Evolutionary conservation across 106 monocot species (phyloP), one percentile per base, ranked within the genome.

Genomic region (Apostasia shenzhenica): DNA sequence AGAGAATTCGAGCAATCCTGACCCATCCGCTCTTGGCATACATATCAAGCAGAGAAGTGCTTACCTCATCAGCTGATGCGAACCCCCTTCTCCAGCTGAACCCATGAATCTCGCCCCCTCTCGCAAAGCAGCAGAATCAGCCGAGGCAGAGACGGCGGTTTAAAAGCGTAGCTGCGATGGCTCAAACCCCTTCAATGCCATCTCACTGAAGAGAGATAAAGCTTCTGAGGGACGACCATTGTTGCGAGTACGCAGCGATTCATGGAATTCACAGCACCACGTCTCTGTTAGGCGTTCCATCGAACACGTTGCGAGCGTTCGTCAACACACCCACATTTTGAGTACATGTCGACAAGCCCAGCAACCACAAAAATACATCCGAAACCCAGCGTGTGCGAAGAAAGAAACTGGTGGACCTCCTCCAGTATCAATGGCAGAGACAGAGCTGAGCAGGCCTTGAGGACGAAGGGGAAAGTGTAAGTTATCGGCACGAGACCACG

Each of bases 1-100:
- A 95, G 41, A 91, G 68, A 45, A 38, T 68, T 49, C 88, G 55
- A 5, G 91, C 94, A 37, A 83, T 72, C 26, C 37, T 47, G 11
- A 94, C 81, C 73, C 66, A 67, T 0, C 94, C 94, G 41, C 94
- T 79, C 85, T 94, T 91, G 0, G 94, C 85, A 49, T 94, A 94
- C 87, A 94, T 88, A 61, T 94, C 94, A 1, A 91, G 37, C 4
- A 94, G 79, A 5, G 94, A 80, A 9, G 88, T 91, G 59, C 72
- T 88, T 46, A 95, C 81, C 54, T 78, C 85, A 57, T 88, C 87
- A 4, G 74, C 45, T 1, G 49, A 37, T 12, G 64, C 76, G 38
- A 91, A 91, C 2, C 88, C 85, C 8, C 67, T 13, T 45, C 87
- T 75, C 78, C 77, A 84, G 43, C 82, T 61, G 42, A 80, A 77